A percentile compares a stretch with the other conserved stretches of the same genome.
These are phyloP conservation scores for Pinus tabuliformis DNA, from an alignment of 75 land plant genomes.

Conservation along the genomic window DNA sequence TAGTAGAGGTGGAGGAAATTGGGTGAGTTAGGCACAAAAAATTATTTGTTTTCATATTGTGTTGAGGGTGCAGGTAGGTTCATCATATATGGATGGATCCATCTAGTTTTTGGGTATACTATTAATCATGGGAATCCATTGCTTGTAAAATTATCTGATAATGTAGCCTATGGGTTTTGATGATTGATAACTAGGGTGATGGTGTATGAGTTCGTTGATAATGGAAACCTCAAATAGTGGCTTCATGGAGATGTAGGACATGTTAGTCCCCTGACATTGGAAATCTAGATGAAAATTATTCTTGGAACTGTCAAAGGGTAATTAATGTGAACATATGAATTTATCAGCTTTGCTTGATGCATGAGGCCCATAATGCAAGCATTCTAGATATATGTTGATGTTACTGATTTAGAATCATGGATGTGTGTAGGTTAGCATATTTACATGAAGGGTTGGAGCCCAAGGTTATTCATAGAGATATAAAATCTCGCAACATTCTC, in stretches of 20 bases:
- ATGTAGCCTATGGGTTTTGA: not conserved
- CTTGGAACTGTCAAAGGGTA: conserved; percentile 93
- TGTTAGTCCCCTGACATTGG: conserved; percentile 76
- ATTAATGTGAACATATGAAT: not conserved
- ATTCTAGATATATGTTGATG: no score
- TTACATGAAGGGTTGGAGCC: conserved; percentile 95
- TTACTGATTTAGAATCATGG: conserved; percentile 3
- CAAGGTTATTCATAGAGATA: conserved; percentile 91
- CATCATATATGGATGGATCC: not conserved
- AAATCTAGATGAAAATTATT: conserved; percentile 80
- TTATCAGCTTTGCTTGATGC: no score
- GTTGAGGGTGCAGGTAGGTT: conserved; percentile 96
- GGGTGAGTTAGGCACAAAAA: conserved; percentile 96
- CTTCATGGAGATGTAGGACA: conserved; percentile 90
- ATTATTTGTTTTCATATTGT: conserved; percentile 81
- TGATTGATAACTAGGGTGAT: conserved; percentile 65
- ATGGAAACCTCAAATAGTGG: conserved; percentile 97
- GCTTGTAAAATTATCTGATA: not conserved
- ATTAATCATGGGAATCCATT: not conserved
- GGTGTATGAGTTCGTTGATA: conserved; percentile 93
- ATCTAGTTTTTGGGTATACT: not conserved
- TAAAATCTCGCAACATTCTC: conserved; percentile 92
- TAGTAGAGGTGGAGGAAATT: conserved; percentile 97
- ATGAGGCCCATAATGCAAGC: no score
- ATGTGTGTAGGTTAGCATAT: conserved; percentile 69